phyloP scores from a whole-genome alignment of 139 green algal species.

The Chlamydomonas schloesseri region DNA sequence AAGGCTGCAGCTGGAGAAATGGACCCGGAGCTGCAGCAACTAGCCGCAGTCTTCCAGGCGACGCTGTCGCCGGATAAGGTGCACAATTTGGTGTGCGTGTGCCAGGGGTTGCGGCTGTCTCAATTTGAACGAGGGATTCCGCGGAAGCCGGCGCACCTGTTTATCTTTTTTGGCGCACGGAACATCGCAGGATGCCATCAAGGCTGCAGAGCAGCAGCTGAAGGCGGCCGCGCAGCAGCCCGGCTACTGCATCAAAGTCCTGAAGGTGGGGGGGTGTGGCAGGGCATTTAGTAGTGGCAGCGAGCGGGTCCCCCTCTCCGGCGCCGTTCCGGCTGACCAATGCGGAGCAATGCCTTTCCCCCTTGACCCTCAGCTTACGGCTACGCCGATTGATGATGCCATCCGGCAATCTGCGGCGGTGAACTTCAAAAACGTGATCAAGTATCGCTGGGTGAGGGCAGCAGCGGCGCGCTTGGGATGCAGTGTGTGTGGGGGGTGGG shows the following conservation, averaged over 20 bases:
- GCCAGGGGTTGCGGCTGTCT: no score
- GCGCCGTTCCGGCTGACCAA: no score
- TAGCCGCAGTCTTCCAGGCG: conserved; percentile 61
- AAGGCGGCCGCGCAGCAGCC: conserved; percentile 76
- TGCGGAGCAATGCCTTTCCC: no score
- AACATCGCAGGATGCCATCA: conserved; percentile 79
- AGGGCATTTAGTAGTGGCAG: no score
- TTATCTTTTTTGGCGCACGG: no score
- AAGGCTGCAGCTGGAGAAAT: conserved; percentile 4
- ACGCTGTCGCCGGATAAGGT: conserved; percentile 56
- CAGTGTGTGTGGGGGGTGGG: background rate
- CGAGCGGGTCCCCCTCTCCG: no score
- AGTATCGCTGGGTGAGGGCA: conserved; percentile 90
- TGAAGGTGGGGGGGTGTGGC: conserved; percentile 84
- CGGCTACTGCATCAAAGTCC: conserved; percentile 79
- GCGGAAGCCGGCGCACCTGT: no score
- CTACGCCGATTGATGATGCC: conserved; percentile 70
- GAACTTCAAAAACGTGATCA: conserved; percentile 98
- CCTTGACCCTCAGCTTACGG: conserved; percentile 70
- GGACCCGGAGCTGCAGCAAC: conserved; percentile 50
- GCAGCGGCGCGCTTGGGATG: no score
- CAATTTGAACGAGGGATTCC: no score
- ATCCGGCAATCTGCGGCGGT: conserved; percentile 93
- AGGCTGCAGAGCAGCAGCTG: conserved; percentile 84
- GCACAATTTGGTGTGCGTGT: no score